Conservation (phyloP, 768 basidiomycete species). For the Vishniacozyma victoriae region DNA sequence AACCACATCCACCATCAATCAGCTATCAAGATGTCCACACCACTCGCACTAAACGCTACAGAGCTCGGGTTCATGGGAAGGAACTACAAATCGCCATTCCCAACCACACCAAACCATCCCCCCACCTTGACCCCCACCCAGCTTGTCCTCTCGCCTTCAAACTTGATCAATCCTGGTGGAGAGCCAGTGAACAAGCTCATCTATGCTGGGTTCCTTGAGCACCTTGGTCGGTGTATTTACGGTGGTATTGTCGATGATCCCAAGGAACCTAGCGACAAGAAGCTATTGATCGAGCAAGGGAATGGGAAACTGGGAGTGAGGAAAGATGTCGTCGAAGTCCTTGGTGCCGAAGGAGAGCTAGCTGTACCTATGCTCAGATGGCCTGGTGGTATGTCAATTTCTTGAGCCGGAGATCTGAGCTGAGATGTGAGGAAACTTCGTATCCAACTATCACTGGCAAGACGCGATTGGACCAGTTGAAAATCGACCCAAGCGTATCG, state of each 20-base stretch:
- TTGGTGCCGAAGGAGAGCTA: conserved; percentile 49
- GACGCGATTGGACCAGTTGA: conserved; percentile 58
- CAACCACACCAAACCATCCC: background rate
- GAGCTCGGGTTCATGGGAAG: too few species aligned
- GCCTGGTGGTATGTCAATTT: conserved; percentile 52
- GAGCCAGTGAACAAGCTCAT: conserved; percentile 49
- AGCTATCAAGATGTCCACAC: too few species aligned
- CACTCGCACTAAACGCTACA: background rate
- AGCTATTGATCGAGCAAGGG: conserved; percentile 41
- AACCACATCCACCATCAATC: too few species aligned
- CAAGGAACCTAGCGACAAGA: conserved; percentile 20
- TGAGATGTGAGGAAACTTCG: conserved; percentile 50
- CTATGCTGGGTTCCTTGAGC: conserved; percentile 61
- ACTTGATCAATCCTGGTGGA: conserved; percentile 47
- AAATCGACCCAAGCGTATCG: conserved; percentile 54
- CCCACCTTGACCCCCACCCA: background rate
- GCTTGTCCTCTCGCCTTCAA: background rate
- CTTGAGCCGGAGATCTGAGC: background rate
- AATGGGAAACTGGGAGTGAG: conserved; percentile 51
- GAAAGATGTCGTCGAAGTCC: conserved; percentile 53
- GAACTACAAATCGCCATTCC: background rate
- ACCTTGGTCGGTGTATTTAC: conserved; percentile 51
- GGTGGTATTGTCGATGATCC: conserved; percentile 45
- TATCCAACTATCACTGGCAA: conserved; percentile 58
- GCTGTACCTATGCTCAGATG: conserved; percentile 54